A percentile compares a stretch with the other conserved stretches of the same genome.
phyloP scores from a whole-genome alignment of 345 rosid genomes.

The Hibiscus syriacus region DNA sequence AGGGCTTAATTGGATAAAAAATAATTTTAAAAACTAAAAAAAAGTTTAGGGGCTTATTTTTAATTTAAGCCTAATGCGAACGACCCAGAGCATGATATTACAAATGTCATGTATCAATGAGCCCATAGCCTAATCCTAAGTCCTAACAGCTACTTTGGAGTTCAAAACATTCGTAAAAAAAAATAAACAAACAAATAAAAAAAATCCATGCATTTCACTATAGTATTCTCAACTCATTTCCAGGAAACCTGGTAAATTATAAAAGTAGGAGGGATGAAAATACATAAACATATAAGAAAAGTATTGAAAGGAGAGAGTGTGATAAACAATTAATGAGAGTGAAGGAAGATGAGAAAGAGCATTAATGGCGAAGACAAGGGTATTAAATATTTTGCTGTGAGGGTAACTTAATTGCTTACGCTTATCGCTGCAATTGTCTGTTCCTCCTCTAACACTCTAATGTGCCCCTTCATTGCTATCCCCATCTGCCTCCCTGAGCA shows the following conservation, averaged over 20 bases:
- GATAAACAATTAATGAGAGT: constrained; percentile 18
- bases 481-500: constrained; percentile 11
- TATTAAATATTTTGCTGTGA: constrained; percentile 31
- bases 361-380: constrained; percentile 55
- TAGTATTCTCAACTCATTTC: too few species aligned
- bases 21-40: too few species aligned
- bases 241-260: not conserved
- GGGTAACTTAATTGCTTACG: constrained; percentile 38
- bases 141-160: not conserved
- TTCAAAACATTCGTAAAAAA: not conserved
- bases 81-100: too few species aligned
- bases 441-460: constrained; percentile 13
- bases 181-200: too few species aligned
- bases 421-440: constrained; percentile 43
- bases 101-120: not conserved
- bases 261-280: not conserved
- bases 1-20: too few species aligned
- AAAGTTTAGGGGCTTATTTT: too few species aligned
- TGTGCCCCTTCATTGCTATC: constrained; percentile 30
- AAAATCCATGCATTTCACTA: too few species aligned
- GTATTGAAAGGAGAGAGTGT: not conserved
- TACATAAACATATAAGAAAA: not conserved
- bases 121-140: not conserved
- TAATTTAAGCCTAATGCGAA: too few species aligned
- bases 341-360: constrained; percentile 23